A percentile compares a stretch with the other conserved stretches of the same genome.
phyloP scores from a whole-genome alignment of 2,329 filamentous ascomycete genomes.

The Colletotrichum endophyticum region DNA sequence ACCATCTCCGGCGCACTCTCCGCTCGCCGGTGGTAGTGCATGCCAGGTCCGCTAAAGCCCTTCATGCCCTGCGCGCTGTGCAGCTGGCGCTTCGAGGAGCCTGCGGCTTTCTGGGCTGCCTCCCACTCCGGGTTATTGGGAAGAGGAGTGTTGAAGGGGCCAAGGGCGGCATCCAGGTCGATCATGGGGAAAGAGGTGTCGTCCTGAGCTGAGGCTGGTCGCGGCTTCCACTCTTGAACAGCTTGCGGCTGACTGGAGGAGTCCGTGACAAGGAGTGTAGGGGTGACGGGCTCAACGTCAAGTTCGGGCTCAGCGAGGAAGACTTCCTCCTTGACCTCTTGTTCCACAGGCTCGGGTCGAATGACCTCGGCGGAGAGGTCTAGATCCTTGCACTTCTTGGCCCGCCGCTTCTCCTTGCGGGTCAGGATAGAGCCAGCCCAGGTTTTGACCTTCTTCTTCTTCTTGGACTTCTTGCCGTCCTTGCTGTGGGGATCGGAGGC shows the following conservation, averaged over 20 bases:
- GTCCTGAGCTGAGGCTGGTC: constrained; percentile 42
- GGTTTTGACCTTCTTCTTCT: constrained; percentile 77
- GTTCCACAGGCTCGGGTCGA: neutral
- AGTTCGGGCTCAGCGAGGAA: constrained; percentile 29
- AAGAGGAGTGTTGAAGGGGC: constrained; percentile 85
- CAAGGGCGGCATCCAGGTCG: constrained; percentile 91
- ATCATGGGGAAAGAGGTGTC: constrained; percentile 79
- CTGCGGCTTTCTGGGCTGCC: constrained; percentile 64
- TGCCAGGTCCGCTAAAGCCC: constrained; percentile 70
- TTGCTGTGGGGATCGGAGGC: constrained; percentile 33
- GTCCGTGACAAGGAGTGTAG: constrained; percentile 46
- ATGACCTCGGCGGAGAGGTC: neutral
- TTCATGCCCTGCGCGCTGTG: constrained; percentile 79
- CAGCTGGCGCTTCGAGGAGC: constrained; percentile 66
- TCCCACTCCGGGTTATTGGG: constrained; percentile 69
- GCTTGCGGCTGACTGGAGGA: constrained; percentile 34
- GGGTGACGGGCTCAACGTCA: constrained; percentile 35
- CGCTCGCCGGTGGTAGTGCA: constrained; percentile 78
- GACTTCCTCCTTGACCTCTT: constrained; percentile 25
- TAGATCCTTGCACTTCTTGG: constrained; percentile 32
- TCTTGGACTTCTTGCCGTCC: constrained; percentile 46
- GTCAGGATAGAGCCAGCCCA: constrained; percentile 74
- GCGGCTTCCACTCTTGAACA: constrained; percentile 39
- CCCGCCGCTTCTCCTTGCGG: constrained; percentile 60
- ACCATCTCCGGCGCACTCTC: constrained; percentile 83